Conservation (phyloP, 176 grass and related monocot genomes). For the Pontederia crassipes region DNA sequence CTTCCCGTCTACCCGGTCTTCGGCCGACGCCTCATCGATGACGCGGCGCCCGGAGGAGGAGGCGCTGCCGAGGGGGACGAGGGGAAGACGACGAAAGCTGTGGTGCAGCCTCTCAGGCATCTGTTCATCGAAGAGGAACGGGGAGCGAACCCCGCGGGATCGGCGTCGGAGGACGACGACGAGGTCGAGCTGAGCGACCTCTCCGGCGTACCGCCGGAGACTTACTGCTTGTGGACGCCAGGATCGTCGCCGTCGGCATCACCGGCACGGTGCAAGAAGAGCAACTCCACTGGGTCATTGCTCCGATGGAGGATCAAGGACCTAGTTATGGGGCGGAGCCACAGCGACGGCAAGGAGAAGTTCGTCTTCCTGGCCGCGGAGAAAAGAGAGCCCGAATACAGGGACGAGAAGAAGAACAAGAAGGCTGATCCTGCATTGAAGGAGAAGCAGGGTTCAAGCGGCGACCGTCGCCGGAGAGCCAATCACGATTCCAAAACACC, state of each 20-base stretch:
- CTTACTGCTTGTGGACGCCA: slow-evolving; percentile 73
- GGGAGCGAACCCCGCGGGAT: slow-evolving; percentile 28
- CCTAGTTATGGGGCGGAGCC: slow-evolving; percentile 58
- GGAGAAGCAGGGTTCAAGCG: no score
- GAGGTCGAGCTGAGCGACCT: slow-evolving; percentile 24
- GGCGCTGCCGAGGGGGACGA: background rate
- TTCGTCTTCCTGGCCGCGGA: slow-evolving; percentile 56
- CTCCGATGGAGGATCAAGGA: slow-evolving; percentile 66
- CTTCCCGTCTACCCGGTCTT: slow-evolving; percentile 69
- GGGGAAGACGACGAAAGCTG: slow-evolving; percentile 5
- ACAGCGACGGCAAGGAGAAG: slow-evolving; percentile 67
- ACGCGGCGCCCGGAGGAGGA: background rate
- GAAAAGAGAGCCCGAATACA: slow-evolving; percentile 2
- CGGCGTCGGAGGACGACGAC: slow-evolving; percentile 21
- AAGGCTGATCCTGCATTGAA: no score
- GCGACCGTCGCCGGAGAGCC: no score
- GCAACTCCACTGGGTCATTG: slow-evolving; percentile 58
- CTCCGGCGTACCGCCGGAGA: slow-evolving; percentile 33
- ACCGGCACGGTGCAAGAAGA: slow-evolving; percentile 45
- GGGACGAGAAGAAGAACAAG: background rate
- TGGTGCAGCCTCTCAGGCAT: slow-evolving; percentile 31
- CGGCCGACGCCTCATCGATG: slow-evolving; percentile 26
- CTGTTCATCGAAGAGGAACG: slow-evolving; percentile 56
- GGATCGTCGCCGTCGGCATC: slow-evolving; percentile 26
- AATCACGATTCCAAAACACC: no score